phyloP scores from a whole-genome alignment of 352 stramenopile genomes.

The Phytopythium boreale region DNA sequence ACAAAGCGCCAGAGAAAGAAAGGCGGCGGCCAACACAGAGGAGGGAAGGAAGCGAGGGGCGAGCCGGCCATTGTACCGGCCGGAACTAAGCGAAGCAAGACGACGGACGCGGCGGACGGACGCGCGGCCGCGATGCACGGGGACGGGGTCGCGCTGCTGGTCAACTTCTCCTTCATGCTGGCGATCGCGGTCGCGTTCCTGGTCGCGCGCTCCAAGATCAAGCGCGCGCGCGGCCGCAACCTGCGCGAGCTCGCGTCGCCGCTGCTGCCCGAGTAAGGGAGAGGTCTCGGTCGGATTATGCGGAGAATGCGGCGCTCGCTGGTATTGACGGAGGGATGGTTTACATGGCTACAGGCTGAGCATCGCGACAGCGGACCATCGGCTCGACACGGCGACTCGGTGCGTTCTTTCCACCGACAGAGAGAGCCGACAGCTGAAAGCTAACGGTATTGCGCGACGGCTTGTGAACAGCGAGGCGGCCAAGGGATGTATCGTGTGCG shows the following conservation, averaged over 20 bases:
- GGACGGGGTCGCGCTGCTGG: conserved; percentile 27
- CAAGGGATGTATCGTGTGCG: conserved; percentile 41
- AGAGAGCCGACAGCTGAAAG: neutral
- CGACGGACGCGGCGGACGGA: neutral
- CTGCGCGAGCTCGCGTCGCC: conserved; percentile 52
- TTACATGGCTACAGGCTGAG: neutral
- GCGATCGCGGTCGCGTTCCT: conserved; percentile 47
- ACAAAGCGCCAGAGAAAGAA: conserved; percentile 3
- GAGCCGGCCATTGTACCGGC: neutral
- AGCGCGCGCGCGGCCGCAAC: conserved; percentile 29
- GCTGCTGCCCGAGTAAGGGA: conserved; percentile 48
- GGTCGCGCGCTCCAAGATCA: conserved; percentile 41
- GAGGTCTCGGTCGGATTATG: neutral
- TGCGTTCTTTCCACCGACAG: conserved; percentile 7
- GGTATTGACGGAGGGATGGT: neutral
- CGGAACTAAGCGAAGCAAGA: neutral
- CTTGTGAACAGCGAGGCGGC: conserved; percentile 29
- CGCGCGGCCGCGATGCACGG: conserved; percentile 24
- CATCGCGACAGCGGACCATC: conserved; percentile 25
- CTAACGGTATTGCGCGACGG: neutral
- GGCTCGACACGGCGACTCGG: conserved; percentile 44
- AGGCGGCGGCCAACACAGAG: neutral
- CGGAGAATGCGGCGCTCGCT: conserved; percentile 5
- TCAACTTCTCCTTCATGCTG: conserved; percentile 43
- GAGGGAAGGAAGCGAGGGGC: neutral